These are phyloP conservation scores for Capsella rubella DNA, from an alignment of 441 rosid genomes.

Conservation along the genomic window DNA sequence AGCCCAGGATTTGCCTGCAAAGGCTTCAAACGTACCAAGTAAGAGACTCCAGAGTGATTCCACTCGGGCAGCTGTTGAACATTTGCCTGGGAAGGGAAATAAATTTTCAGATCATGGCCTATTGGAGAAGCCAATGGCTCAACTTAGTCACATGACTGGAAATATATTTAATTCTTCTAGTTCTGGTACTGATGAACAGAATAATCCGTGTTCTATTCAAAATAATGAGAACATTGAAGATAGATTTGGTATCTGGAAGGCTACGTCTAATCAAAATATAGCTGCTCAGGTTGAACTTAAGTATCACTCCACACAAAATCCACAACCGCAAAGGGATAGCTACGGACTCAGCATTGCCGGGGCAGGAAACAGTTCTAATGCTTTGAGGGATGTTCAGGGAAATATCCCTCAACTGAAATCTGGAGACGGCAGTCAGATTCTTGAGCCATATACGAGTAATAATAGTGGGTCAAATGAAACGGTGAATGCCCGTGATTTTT, in stretches of 20 bases:
- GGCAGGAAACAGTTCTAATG: constrained; percentile 46
- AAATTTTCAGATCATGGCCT: constrained; percentile 53
- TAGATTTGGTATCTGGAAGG: constrained; percentile 55
- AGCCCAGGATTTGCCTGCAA: constrained; percentile 33
- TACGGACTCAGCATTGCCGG: constrained; percentile 50
- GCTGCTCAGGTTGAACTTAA: constrained; percentile 47
- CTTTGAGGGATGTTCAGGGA: constrained; percentile 48
- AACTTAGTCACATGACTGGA: constrained; percentile 52
- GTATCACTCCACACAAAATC: constrained; percentile 38
- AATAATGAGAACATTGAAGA: constrained; percentile 50
- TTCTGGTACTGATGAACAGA: constrained; percentile 49
- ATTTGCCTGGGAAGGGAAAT: constrained; percentile 51
- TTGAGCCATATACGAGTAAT: constrained; percentile 56
- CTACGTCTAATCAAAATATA: constrained; percentile 52
- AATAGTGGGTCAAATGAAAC: constrained; percentile 39
- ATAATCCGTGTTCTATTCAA: constrained; percentile 42
- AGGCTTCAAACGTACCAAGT: constrained; percentile 49
- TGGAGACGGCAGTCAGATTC: constrained; percentile 46
- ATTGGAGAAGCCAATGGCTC: constrained; percentile 54
- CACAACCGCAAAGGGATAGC: constrained; percentile 38
- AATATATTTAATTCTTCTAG: constrained; percentile 51
- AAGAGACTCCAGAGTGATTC: constrained; percentile 53
- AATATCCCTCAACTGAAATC: constrained; percentile 39
- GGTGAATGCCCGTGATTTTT: constrained; percentile 55
- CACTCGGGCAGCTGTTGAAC: constrained; percentile 50